These are phyloP conservation scores for Ceratocystis alfenasii DNA, from an alignment of 2,329 filamentous ascomycete genomes.

Conservation along the genomic window DNA sequence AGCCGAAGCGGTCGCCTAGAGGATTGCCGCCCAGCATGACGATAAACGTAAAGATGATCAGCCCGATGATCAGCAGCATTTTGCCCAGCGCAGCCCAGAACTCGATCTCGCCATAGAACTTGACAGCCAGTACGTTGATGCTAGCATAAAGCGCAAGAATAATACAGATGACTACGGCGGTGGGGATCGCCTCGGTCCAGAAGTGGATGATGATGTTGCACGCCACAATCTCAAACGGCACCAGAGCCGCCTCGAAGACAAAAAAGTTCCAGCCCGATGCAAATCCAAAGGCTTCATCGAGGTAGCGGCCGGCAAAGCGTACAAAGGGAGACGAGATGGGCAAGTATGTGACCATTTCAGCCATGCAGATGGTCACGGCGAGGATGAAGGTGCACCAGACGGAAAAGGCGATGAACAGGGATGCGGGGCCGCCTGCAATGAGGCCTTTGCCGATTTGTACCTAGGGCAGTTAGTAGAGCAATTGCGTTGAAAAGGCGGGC, in stretches of 20 bases:
- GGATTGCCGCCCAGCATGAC: conserved; percentile 77
- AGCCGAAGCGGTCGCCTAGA: conserved; percentile 56
- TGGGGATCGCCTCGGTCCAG: conserved; percentile 50
- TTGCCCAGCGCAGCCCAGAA: conserved; percentile 65
- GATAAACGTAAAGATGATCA: conserved; percentile 68
- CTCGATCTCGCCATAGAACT: conserved; percentile 66
- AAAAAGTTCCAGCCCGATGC: conserved; percentile 66
- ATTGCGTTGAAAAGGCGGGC: background rate
- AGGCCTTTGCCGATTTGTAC: conserved; percentile 43
- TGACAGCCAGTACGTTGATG: conserved; percentile 61
- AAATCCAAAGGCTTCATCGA: conserved; percentile 64
- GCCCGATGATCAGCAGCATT: conserved; percentile 56
- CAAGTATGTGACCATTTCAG: conserved; percentile 66
- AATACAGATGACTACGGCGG: conserved; percentile 50
- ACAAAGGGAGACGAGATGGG: conserved; percentile 71
- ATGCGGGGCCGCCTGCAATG: conserved; percentile 46
- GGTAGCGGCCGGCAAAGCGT: conserved; percentile 61
- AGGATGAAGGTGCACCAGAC: conserved; percentile 52
- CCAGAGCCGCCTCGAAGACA: conserved; percentile 54
- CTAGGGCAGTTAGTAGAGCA: conserved; percentile 25
- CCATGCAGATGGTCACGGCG: conserved; percentile 49
- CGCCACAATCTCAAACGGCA: conserved; percentile 56
- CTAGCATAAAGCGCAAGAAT: conserved; percentile 35
- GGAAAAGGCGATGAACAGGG: conserved; percentile 46
- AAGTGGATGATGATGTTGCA: conserved; percentile 52